Evolutionary conservation across 192 early-diverging fungal species (phyloP).

Genomic region (Backusella circina): DNA sequence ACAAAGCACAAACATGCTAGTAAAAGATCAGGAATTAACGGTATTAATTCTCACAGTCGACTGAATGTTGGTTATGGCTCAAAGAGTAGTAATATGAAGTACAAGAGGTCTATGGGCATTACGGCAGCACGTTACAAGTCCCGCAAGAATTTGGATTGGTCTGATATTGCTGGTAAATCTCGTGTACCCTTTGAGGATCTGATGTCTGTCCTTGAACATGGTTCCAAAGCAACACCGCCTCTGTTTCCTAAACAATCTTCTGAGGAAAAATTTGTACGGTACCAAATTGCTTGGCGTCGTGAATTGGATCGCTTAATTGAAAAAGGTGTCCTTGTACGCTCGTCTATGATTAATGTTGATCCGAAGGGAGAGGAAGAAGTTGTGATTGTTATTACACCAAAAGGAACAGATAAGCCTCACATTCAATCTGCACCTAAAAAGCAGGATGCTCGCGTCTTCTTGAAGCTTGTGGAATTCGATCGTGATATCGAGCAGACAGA

Average conservation of each 20-base stretch:
- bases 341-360: constrained; percentile 57
- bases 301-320: constrained; percentile 72
- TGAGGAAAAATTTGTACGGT: constrained; percentile 74
- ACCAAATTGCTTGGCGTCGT: constrained; percentile 61
- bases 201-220: constrained; percentile 59
- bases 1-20: background rate
- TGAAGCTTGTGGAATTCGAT: constrained; percentile 86
- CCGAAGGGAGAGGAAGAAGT: constrained; percentile 64
- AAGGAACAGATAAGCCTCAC: constrained; percentile 47
- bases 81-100: background rate
- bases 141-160: constrained; percentile 32
- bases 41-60: background rate
- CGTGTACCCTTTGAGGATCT: constrained; percentile 55
- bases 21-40: background rate
- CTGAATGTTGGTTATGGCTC: background rate
- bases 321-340: constrained; percentile 64
- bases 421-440: constrained; percentile 75
- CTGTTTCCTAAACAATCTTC: constrained; percentile 63
- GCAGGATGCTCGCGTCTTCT: constrained; percentile 78
- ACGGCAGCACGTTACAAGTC: constrained; percentile 37
- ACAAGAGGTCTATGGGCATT: constrained; percentile 25
- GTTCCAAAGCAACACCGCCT: constrained; percentile 53
- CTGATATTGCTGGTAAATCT: constrained; percentile 32
- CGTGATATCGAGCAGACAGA: constrained; percentile 75
- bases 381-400: constrained; percentile 72